Evolutionary conservation across 2,329 filamentous ascomycete genomes (phyloP).

Genomic region (Calonectria hawksworthii): DNA sequence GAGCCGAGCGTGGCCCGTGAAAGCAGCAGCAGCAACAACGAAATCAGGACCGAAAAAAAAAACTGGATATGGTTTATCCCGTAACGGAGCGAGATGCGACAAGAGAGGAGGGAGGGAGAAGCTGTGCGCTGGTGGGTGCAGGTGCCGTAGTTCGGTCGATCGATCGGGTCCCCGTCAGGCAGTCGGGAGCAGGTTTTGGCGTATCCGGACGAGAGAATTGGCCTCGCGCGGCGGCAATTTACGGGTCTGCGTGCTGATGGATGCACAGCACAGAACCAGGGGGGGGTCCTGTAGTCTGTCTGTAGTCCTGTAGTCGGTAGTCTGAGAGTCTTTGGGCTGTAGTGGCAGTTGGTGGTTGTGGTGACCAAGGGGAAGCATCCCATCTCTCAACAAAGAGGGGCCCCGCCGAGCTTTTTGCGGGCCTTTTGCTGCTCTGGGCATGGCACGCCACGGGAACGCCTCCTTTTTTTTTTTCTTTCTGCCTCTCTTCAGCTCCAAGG

Average conservation of each 20-base stretch:
- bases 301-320: too few species aligned
- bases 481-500: too few species aligned
- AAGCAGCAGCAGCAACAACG: too few species aligned
- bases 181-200: conserved; percentile 1
- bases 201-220: neutral
- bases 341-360: neutral
- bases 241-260: neutral
- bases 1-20: neutral
- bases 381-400: conserved; percentile 2
- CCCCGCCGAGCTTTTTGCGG: neutral
- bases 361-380: conserved; percentile 13
- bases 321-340: too few species aligned
- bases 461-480: neutral
- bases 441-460: neutral
- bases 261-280: neutral
- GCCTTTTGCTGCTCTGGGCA: neutral
- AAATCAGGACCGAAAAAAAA: neutral
- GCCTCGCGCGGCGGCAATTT: neutral
- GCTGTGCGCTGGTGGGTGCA: conserved; percentile 3
- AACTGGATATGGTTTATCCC: conserved; percentile 6
- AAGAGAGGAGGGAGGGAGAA: neutral
- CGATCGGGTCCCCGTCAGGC: neutral
- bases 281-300: neutral
- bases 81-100: conserved; percentile 11
- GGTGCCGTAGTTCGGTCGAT: conserved; percentile 6